Percentiles rank a stretch among this genome's conserved stretches.
Conservation (phyloP, 176 grass and related monocot genomes). For the Zea mays region Zm-B73-REFERENCE-NAM-5.0 NC_050096.1:12533501-12534000, state of each 20-base stretch:
- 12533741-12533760: conserved; percentile 64
- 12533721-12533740: conserved; percentile 30
- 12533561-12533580: conserved; percentile 86
- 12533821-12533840: conserved; percentile 56
- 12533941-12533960: conserved; percentile 14
- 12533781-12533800: conserved; percentile 68
- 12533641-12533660: conserved; percentile 85
- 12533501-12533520: conserved; percentile 94
- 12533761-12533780: conserved; percentile 67
- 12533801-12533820: conserved; percentile 92
- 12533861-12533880: not conserved
- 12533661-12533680: conserved; percentile 59
- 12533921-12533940: conserved; percentile 22
- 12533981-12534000: not conserved
- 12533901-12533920: conserved; percentile 20
- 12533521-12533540: conserved; percentile 66
- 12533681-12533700: conserved; percentile 28
- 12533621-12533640: conserved; percentile 75
- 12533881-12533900: not conserved
- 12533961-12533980: conserved; percentile 5
- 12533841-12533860: not conserved
- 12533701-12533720: conserved; percentile 31
- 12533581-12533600: conserved; percentile 76
- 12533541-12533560: conserved; percentile 69
- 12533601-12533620: conserved; percentile 88